Base-by-base conservation (phyloP, 768 basidiomycete species). In the Serendipita sp. region DNA sequence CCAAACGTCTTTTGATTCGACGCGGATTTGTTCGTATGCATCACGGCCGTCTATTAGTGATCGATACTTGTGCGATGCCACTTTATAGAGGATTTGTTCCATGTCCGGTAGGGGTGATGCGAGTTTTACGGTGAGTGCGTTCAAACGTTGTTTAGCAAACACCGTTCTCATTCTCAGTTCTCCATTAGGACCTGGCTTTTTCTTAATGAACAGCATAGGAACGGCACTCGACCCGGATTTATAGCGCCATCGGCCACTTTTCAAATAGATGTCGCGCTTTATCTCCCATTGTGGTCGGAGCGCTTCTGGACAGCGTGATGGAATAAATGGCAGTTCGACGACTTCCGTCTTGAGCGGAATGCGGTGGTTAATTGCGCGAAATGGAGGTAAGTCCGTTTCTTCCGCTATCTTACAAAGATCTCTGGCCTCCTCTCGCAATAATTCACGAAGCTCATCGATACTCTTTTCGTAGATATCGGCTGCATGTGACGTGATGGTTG, bases 131-230 rank as follows among this genome's bases (percentile, higher is more conserved):
- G 75, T 75, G 58, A 75, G 75, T 1, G 46, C 66, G 54, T 76
- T 80, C 0, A 70, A 64, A 13, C 73, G 69, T 3, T 68, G 73
- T 0, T 70, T 69, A 7, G 76, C 71, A 28, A 73, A 56, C 1
- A 72, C 69, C 2, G 68, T 70, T 3, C 70, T 67, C 11, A 74
- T 23, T 0, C 65, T 56, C 3, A 69, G 54, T 5, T 65, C 36
- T 0, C 73, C 70, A 7, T 70, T 68, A 1, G 58, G 18, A 4
- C 66, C 65, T 0, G 63, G 63, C 5, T 67, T 68, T 68, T 76
- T 76, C 11, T 64, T 66, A 7, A 76, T 65, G n/a, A 76, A 65
- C 0, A 77, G 46, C 73, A 76, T 74, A 0, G 76, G 76, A 0
- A 68, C 65, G 0, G 75, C 70, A 36, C 75, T 75, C 0, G 66